Conservation (phyloP, 1,284 basidiomycete genomes). For the Entoloma clypeatum region DNA sequence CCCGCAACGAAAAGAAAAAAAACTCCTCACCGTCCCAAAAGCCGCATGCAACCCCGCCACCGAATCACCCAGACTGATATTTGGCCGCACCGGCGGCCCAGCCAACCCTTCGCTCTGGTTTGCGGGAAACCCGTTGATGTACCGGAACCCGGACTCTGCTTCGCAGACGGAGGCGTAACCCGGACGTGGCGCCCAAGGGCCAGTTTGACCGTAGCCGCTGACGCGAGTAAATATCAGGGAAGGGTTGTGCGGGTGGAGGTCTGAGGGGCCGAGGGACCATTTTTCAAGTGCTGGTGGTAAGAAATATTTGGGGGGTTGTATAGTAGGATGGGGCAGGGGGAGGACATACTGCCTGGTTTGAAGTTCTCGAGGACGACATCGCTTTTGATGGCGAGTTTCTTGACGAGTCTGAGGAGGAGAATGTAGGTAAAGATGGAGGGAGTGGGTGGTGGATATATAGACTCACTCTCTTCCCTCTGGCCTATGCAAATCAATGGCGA, state of each 20-base stretch:
- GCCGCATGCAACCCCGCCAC: constrained; percentile 69
- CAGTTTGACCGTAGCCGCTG: constrained; percentile 70
- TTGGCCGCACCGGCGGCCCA: constrained; percentile 64
- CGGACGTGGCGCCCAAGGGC: constrained; percentile 64
- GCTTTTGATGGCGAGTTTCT: constrained; percentile 51
- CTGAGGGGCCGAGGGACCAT: constrained; percentile 58
- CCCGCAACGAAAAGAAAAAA: constrained; percentile 5
- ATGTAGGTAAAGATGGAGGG: constrained; percentile 3
- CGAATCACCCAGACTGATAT: constrained; percentile 68
- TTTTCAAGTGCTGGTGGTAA: constrained; percentile 54
- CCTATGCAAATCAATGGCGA: constrained; percentile 60
- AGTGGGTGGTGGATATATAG: neutral
- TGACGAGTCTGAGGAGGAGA: constrained; percentile 48
- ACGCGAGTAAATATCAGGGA: constrained; percentile 69
- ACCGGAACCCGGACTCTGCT: constrained; percentile 68
- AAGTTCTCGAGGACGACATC: constrained; percentile 71
- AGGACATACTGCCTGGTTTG: constrained; percentile 62
- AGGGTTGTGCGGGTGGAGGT: constrained; percentile 54
- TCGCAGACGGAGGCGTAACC: constrained; percentile 73
- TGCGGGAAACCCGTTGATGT: constrained; percentile 65
- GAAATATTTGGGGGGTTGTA: constrained; percentile 1
- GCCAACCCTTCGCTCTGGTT: constrained; percentile 45
- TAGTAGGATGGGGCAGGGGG: constrained; percentile 3
- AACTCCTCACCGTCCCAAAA: constrained; percentile 65
- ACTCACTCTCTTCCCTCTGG: constrained; percentile 59